These are phyloP conservation scores for Diaporthe caulivora DNA, from an alignment of 2,329 filamentous ascomycete species.

Conservation along the genomic window DNA sequence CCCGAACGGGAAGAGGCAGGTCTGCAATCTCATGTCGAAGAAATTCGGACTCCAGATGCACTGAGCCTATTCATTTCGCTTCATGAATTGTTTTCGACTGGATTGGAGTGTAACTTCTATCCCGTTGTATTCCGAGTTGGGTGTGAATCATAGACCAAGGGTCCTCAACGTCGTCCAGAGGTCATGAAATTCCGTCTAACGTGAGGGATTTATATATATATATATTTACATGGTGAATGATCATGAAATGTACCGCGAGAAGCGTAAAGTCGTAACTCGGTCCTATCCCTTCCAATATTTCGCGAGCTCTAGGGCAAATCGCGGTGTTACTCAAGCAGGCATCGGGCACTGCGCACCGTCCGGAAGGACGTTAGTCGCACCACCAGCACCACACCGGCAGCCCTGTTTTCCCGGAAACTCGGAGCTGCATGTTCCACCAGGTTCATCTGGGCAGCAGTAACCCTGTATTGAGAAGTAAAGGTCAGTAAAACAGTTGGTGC, in stretches of 20 bases:
- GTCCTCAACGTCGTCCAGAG: too few species aligned
- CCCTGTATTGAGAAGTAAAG: not conserved
- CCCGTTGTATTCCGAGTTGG: too few species aligned
- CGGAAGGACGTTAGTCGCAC: not conserved
- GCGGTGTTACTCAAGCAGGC: not conserved
- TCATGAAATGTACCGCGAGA: not conserved
- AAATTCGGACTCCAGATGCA: too few species aligned
- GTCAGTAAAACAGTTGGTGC: not conserved
- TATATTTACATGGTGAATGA: too few species aligned
- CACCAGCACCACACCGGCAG: not conserved
- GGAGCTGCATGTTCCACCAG: constrained; percentile 1
- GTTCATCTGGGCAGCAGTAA: constrained; percentile 16
- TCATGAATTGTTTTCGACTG: not conserved
- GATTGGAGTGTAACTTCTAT: not conserved
- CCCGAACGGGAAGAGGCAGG: not conserved
- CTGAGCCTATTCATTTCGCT: not conserved
- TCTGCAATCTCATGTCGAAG: not conserved
- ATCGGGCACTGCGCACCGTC: constrained; percentile 2
- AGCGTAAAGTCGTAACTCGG: not conserved
- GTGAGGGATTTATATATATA: not conserved
- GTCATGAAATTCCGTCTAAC: not conserved
- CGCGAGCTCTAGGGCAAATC: too few species aligned
- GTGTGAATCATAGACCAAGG: too few species aligned
- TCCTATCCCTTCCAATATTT: too few species aligned
- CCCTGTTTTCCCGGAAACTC: constrained; percentile 3